A percentile compares a stretch with the other conserved stretches of the same genome.
These are phyloP conservation scores for Paraglomus occultum DNA, from an alignment of 192 early-diverging fungal species.

Conservation along the genomic window DNA sequence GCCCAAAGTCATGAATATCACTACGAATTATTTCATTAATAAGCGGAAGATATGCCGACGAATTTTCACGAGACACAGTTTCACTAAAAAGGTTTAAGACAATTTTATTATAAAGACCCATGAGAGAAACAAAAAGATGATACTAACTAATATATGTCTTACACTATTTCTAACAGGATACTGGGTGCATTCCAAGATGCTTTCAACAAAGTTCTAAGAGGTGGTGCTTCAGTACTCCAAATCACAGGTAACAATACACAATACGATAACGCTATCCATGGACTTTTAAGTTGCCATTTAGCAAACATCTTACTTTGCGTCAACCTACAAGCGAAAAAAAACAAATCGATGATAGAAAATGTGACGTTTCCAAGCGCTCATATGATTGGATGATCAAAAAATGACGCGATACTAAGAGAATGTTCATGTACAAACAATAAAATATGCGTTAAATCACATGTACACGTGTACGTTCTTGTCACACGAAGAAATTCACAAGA, in stretches of 20 bases:
- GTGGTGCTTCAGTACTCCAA: slow-evolving; percentile 37
- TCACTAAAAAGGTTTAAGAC: slow-evolving; percentile 48
- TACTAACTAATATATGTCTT: slow-evolving; percentile 34
- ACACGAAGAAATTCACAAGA: no score
- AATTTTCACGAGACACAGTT: slow-evolving; percentile 61
- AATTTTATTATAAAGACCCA: neutral
- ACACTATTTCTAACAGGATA: slow-evolving; percentile 73
- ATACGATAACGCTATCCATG: no score
- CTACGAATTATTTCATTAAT: slow-evolving; percentile 49
- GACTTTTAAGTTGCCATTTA: no score
- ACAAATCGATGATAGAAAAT: no score
- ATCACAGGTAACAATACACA: neutral
- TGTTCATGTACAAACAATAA: no score
- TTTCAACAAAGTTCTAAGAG: slow-evolving; percentile 47
- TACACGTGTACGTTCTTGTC: no score
- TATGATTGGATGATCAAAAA: no score
- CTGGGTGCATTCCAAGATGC: slow-evolving; percentile 68
- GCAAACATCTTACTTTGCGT: no score
- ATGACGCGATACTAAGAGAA: no score
- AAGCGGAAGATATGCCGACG: slow-evolving; percentile 61
- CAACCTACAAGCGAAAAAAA: no score
- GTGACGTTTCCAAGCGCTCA: no score
- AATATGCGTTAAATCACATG: no score
- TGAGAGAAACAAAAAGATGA: neutral
- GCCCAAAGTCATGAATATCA: slow-evolving; percentile 27